Conservation (phyloP, 1,139 yeast species). For the Suhomyces coccinellae region DNA sequence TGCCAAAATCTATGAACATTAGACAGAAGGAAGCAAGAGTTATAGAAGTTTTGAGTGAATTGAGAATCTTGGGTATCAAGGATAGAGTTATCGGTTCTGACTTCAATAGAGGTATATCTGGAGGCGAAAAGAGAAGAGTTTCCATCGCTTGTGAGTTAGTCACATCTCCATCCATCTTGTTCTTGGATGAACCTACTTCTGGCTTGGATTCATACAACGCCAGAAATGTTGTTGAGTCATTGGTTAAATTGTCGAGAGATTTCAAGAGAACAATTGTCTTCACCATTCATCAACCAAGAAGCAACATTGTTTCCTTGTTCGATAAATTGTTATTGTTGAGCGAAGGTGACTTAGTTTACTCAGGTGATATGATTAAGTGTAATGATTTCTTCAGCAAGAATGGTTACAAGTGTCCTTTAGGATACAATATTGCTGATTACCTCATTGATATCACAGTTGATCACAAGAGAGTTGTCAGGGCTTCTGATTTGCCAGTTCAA, state of each 20-base stretch:
- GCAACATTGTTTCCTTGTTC: conserved; percentile 88
- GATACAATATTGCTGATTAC: conserved; percentile 92
- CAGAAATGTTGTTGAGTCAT: conserved; percentile 80
- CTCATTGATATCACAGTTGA: conserved; percentile 86
- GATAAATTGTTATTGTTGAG: conserved; percentile 80
- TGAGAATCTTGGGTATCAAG: conserved; percentile 78
- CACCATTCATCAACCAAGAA: conserved; percentile 97
- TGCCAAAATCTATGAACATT: conserved; percentile 77
- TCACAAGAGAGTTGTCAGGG: conserved; percentile 35
- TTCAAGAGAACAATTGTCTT: conserved; percentile 85
- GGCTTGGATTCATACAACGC: conserved; percentile 95
- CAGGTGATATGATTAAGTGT: conserved; percentile 76
- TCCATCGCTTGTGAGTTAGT: conserved; percentile 89
- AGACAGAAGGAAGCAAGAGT: conserved; percentile 77
- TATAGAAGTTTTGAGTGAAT: conserved; percentile 77
- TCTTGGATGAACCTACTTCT: conserved; percentile 89
- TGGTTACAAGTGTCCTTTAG: conserved; percentile 83
- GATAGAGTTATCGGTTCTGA: conserved; percentile 89
- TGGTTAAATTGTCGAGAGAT: conserved; percentile 76
- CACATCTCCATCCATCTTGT: conserved; percentile 78
- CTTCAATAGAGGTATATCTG: conserved; percentile 89
- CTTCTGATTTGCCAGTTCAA: conserved; percentile 13
- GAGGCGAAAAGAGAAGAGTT: conserved; percentile 88
- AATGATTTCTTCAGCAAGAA: conserved; percentile 70
- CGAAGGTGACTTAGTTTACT: conserved; percentile 81